These are phyloP conservation scores for Pythium rhizo-oryzae DNA, from an alignment of 352 stramenopile genomes.

Conservation along the genomic window DNA sequence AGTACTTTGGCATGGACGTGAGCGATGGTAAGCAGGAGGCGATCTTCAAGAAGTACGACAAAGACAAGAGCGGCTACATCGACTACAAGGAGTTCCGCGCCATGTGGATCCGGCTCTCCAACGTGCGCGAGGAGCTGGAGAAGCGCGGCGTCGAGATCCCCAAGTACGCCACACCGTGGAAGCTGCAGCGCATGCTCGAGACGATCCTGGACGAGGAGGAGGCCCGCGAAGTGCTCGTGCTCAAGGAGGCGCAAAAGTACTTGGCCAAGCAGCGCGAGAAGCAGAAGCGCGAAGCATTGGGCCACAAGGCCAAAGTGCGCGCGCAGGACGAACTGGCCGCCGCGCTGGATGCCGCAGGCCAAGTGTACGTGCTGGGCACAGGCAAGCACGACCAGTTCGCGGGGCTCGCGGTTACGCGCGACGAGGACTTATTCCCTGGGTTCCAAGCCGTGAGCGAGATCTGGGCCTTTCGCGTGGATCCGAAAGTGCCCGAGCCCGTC, in stretches of 20 bases:
- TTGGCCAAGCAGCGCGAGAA: slow-evolving; percentile 75
- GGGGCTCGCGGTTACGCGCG: slow-evolving; percentile 44
- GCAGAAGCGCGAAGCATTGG: slow-evolving; percentile 50
- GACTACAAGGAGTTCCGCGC: slow-evolving; percentile 95
- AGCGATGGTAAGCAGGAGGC: slow-evolving; percentile 91
- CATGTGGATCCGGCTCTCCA: slow-evolving; percentile 87
- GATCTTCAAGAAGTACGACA: slow-evolving; percentile 94
- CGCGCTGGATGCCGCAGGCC: slow-evolving; percentile 90
- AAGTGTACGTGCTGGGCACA: slow-evolving; percentile 93
- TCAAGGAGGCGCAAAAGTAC: slow-evolving; percentile 81
- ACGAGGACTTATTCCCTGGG: slow-evolving; percentile 63
- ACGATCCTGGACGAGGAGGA: slow-evolving; percentile 92
- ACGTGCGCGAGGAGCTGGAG: slow-evolving; percentile 82
- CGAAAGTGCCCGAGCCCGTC: slow-evolving; percentile 11
- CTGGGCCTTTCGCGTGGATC: slow-evolving; percentile 54
- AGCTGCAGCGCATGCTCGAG: slow-evolving; percentile 88
- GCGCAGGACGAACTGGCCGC: slow-evolving; percentile 82
- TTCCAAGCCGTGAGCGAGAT: slow-evolving; percentile 68
- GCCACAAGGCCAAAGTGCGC: slow-evolving; percentile 56
- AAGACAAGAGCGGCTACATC: slow-evolving; percentile 90
- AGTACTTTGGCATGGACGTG: slow-evolving; percentile 91
- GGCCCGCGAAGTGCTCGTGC: slow-evolving; percentile 66
- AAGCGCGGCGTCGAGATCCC: slow-evolving; percentile 89
- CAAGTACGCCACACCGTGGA: slow-evolving; percentile 80
- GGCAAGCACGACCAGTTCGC: slow-evolving; percentile 87